Evolutionary conservation across 2,329 filamentous ascomycete species (phyloP).

Genomic region (Fusarium nanum): DNA sequence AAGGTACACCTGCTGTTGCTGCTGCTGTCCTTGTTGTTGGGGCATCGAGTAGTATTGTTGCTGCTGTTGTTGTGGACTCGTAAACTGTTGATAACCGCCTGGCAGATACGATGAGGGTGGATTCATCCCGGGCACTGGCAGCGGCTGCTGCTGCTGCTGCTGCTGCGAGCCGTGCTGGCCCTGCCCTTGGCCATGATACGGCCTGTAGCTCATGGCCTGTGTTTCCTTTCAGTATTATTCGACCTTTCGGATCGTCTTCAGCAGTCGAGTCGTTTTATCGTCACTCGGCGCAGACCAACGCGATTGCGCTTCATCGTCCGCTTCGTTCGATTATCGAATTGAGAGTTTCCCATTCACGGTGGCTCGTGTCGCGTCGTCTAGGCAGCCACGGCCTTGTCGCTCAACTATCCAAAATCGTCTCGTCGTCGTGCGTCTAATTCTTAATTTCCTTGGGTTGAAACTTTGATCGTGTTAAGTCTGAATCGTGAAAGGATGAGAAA

Average conservation of each 20-base stretch:
- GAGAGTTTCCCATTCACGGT: conserved; percentile 19
- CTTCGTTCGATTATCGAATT: conserved; percentile 6
- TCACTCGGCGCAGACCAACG: conserved; percentile 47
- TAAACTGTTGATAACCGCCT: conserved; percentile 45
- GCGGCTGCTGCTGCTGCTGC: conserved; percentile 43
- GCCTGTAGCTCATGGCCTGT: conserved; percentile 53
- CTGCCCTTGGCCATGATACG: conserved; percentile 47
- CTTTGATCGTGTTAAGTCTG: conserved; percentile 29
- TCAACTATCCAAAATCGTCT: neutral
- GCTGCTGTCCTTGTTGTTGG: conserved; percentile 45
- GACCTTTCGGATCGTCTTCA: conserved; percentile 18
- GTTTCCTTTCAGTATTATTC: conserved; percentile 21
- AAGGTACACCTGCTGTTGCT: conserved; percentile 43
- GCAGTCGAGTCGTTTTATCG: conserved; percentile 39
- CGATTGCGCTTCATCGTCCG: conserved; percentile 46
- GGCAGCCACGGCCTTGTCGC: conserved; percentile 1
- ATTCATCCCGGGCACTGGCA: conserved; percentile 38
- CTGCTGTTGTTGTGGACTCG: conserved; percentile 43
- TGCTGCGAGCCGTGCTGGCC: conserved; percentile 47
- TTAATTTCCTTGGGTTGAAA: conserved; percentile 17
- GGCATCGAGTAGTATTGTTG: conserved; percentile 45
- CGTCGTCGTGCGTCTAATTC: conserved; percentile 4
- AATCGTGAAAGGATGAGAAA: conserved; percentile 37
- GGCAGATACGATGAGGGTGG: conserved; percentile 37
- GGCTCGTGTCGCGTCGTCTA: conserved; percentile 10